A percentile compares a stretch with the other conserved stretches of the same genome.
Conservation (phyloP, 1,284 basidiomycete species). For the Puccinia horiana region DNA sequence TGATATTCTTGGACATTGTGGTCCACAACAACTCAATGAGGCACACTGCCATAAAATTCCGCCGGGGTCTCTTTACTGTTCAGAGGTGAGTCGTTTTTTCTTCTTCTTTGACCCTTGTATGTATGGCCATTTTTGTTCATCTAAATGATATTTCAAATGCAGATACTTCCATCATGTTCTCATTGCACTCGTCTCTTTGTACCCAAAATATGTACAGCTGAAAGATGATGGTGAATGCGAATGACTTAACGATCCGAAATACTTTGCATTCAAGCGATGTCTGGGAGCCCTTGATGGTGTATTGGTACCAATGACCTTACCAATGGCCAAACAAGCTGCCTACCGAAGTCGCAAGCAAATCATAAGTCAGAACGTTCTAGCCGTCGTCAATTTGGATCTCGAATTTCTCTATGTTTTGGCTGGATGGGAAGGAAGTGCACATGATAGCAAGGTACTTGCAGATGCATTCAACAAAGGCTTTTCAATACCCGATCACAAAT, state of each 20-base stretch:
- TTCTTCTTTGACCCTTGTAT: background rate
- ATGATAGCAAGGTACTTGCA: background rate
- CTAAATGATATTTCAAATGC: too few relatives aligned
- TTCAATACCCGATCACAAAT: background rate
- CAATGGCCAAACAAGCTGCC: too few relatives aligned
- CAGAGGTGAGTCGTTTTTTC: background rate
- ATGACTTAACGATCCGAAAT: too few relatives aligned
- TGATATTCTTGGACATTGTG: too few relatives aligned
- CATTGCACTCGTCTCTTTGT: background rate
- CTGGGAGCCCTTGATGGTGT: too few relatives aligned
- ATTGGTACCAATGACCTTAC: too few relatives aligned
- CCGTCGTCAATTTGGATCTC: background rate
- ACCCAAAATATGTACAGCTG: background rate
- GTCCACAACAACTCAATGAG: background rate
- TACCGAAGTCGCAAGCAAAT: too few relatives aligned
- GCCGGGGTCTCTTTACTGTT: background rate
- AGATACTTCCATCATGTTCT: constrained; percentile 4
- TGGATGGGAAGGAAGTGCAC: too few relatives aligned
- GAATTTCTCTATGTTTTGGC: too few relatives aligned
- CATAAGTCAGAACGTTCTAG: background rate
- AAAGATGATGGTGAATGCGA: too few relatives aligned
- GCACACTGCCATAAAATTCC: background rate
- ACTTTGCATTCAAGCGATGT: too few relatives aligned
- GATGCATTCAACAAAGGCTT: background rate
- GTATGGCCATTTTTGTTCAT: background rate